Base-by-base conservation (phyloP, 148 eudicot species). In the Simmondsia chinensis region DNA sequence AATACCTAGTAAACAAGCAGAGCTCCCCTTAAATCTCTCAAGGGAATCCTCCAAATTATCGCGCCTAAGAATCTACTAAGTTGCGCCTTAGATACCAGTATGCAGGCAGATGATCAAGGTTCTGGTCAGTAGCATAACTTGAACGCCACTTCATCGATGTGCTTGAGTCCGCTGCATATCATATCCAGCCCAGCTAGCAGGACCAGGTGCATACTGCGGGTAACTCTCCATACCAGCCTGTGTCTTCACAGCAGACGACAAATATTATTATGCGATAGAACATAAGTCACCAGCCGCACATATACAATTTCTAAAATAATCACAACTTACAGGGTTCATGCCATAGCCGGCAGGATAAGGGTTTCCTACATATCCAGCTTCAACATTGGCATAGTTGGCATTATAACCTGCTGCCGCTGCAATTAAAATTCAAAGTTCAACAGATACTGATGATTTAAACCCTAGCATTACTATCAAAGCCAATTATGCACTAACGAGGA, bases 131-230 rank as follows among this genome's bases (percentile, higher is more conserved):
- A 47, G 67, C 59, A 39, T 36, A n/a, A 51, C 33, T 11, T 39
- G 58, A 43, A 46, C 28, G 53, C 48, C 20, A 53, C 32, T 60
- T 70, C 82, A 88, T 77, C 87, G 56, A 51, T 77, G 83, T 21
- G 83, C 94, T 66, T 80, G 96, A 72, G 79, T 65, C 56, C 68
- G 73, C 54, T 77, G 94, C 66, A 65, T 48, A 50, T 75, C 81
- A 46, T 88, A 81, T 38, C 84, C 67, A 42, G 70, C 84, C 94
- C 97, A 88, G 56, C 75, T 39, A 42, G 83, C 89, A 37, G 78
- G 80, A 18, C 74, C 94, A 52, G 81, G 68, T 54, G 65, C 91
- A 73, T 84, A 81, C 38, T 71, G 94, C 50, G 87, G 69, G 72
- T 75, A 88, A 52, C 46, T 83, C 63, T 84, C 91, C 32, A 57